Conservation (phyloP, 257 asterid genomes). For the Ajuga chamaepitys region DNA sequence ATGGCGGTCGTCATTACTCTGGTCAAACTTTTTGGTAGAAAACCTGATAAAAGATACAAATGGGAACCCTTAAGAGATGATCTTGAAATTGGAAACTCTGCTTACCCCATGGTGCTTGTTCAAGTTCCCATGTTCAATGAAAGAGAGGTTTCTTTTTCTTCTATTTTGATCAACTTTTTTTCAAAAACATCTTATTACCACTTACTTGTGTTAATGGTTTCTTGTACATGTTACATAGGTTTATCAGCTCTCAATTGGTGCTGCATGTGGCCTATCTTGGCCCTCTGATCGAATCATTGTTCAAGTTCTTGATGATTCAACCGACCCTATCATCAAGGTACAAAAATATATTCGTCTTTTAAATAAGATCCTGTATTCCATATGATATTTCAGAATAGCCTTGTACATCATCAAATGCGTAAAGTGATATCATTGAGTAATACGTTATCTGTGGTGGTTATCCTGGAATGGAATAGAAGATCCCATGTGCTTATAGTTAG, state of each 20-base stretch:
- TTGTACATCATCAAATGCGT: too few relatives aligned
- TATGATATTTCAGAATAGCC: too few relatives aligned
- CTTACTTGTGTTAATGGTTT: neutral
- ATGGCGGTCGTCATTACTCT: conserved; percentile 69
- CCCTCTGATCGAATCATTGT: conserved; percentile 79
- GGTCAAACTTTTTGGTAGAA: conserved; percentile 53
- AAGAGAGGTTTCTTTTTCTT: conserved; percentile 50
- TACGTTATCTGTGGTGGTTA: too few relatives aligned
- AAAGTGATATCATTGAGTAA: too few relatives aligned
- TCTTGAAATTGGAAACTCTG: conserved; percentile 70
- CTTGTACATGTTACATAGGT: conserved; percentile 30
- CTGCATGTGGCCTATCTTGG: conserved; percentile 97
- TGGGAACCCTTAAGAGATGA: conserved; percentile 86
- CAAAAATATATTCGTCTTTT: too few relatives aligned
- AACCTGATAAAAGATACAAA: conserved; percentile 70
- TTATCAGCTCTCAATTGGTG: conserved; percentile 87
- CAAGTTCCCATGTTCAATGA: conserved; percentile 98
- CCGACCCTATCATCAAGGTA: conserved; percentile 68
- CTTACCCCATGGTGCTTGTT: conserved; percentile 79
- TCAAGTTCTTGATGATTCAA: conserved; percentile 93
- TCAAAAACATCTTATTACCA: neutral
- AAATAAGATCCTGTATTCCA: too few relatives aligned
- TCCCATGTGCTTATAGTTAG: too few relatives aligned
- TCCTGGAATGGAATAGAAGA: too few relatives aligned
- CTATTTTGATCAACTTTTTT: neutral